These are phyloP conservation scores for Moesziomyces aphidis DNA, from an alignment of 1,284 basidiomycete genomes.

Conservation along the genomic window DNA sequence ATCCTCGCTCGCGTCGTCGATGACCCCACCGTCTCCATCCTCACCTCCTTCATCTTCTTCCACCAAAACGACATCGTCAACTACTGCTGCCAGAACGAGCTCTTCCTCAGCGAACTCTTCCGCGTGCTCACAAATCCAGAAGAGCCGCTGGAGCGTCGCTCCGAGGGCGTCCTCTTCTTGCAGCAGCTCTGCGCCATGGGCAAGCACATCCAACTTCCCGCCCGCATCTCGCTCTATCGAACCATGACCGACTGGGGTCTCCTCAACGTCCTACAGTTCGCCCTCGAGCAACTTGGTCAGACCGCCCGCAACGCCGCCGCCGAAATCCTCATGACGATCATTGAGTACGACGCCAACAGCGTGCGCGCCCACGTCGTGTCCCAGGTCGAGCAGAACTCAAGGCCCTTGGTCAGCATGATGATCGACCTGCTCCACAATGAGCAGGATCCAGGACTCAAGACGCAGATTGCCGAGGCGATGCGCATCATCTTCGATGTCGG, in stretches of 20 bases:
- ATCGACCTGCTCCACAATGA: slow-evolving; percentile 78
- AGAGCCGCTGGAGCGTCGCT: slow-evolving; percentile 45
- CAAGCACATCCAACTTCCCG: slow-evolving; percentile 91
- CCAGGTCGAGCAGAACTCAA: slow-evolving; percentile 73
- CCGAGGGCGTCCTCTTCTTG: slow-evolving; percentile 74
- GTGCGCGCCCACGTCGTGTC: slow-evolving; percentile 85
- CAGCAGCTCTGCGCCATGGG: slow-evolving; percentile 95
- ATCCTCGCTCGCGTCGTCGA: slow-evolving; percentile 93
- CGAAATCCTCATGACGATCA: slow-evolving; percentile 84
- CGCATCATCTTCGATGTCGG: slow-evolving; percentile 80
- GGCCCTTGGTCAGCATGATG: slow-evolving; percentile 54
- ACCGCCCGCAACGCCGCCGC: slow-evolving; percentile 82
- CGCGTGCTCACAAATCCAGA: slow-evolving; percentile 68
- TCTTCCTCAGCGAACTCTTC: slow-evolving; percentile 83
- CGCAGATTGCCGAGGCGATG: slow-evolving; percentile 89
- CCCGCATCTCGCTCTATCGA: slow-evolving; percentile 88
- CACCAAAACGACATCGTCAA: slow-evolving; percentile 98
- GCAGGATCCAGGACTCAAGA: slow-evolving; percentile 86
- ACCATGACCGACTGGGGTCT: slow-evolving; percentile 88
- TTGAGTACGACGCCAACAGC: slow-evolving; percentile 91
- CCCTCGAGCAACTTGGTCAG: slow-evolving; percentile 71
- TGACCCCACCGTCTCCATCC: slow-evolving; percentile 95
- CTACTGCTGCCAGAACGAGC: slow-evolving; percentile 82
- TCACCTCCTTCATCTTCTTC: slow-evolving; percentile 97
- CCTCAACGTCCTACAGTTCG: slow-evolving; percentile 87